Base-by-base conservation (phyloP, 768 basidiomycete genomes). In the Phlebiopsis flavidoalba region DNA sequence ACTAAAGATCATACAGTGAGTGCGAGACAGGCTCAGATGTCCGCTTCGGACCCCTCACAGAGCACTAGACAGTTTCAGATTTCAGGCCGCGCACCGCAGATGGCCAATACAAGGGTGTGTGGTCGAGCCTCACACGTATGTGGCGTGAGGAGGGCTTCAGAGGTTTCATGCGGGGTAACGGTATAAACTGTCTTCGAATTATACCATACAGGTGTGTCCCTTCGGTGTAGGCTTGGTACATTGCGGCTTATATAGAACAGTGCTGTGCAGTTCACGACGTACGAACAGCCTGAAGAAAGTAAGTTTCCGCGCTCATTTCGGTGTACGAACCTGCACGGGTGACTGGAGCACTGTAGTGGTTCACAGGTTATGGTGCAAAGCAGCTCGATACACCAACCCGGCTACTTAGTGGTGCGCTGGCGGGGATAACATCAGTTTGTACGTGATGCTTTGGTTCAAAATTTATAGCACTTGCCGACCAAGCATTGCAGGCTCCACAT, bases 341-440 rank as follows among this genome's bases (percentile, higher is more conserved):
- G 45, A 60, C 57, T 59, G 63, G 66, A 66, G 62, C 36, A 5
- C 19, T 57, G 19, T 64, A 91, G 86, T 80, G 87, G 78, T 89
- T 96, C 74, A 86, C 88, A 21, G 69, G 71, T 37, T 76, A 83
- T 69, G 89, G 93, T 14, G 77, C 85, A 12, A 86, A 77, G 69
- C 82, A 88, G 64, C 81, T 99, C 17, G 93, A 97, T 75, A 98
- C 95, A 47, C 91, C 90, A 1, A 88, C 89, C 64, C 83, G 96
- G 59, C 77, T 99, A 46, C 77, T 85, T 1, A 87, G 91, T 58
- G 96, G 96, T 63, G 94, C 93, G 19, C 75, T 96, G 12, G 96
- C 96, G 53, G 96, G 96, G 26, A 91, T 98, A 63, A 90, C 91
- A 8, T 95, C 93, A 61, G 96, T 99, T 63, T 91, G 94, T 94